Base-by-base conservation (phyloP, 768 basidiomycete genomes). In the Leccinellum rugosiceps region DNA sequence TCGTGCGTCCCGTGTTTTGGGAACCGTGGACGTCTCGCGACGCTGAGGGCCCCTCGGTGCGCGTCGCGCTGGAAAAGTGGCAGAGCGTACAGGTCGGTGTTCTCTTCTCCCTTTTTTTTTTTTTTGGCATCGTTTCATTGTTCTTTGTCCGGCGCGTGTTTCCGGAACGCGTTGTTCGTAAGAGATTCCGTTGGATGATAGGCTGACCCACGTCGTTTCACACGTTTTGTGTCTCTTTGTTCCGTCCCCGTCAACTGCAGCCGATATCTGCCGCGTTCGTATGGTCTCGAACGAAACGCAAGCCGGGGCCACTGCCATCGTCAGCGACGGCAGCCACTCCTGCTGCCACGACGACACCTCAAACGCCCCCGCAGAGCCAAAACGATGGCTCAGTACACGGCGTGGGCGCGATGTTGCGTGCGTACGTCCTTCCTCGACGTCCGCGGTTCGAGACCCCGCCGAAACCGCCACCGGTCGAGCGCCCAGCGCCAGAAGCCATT, bases 71-170 rank as follows among this genome's bases (percentile, higher is more conserved):
- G 19, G 13, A 10, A 49, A 56, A 44, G 11, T 66, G 67, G 68
- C 47, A 44, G 21, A 46, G 52, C 47, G 25, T 70, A 1, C 68
- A 71, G 68, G 69, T 71, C 46, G 30, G 67, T 68, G 7, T 21
- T 21, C 2, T 15, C 15, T 52, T 1, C n/a, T 17, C 7, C 25
- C 13, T 45, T 11, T 26, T 14, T 47, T 17, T 4, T 25, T 2
- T 26, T 10, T 25, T 46, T 19, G 1, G 1, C 25, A 25, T 25
- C 25, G 1, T 30, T 46, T 25, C 26, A 4, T 14, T 30, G 28
- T 48, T 48, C 3, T 15, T 9, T 10, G 17, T 38, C n/a, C 17
- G 35, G 35, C 35, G 25, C 45, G 13, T 7, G 5, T 47, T 28
- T 17, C 13, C 13, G 6, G 21, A 14, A 26, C 46, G 17, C 26